Percentiles rank a stretch among this genome's conserved stretches.
These are phyloP conservation scores for Septoria petroselini DNA, from an alignment of 2,329 filamentous ascomycete species.

Conservation along the genomic window DNA sequence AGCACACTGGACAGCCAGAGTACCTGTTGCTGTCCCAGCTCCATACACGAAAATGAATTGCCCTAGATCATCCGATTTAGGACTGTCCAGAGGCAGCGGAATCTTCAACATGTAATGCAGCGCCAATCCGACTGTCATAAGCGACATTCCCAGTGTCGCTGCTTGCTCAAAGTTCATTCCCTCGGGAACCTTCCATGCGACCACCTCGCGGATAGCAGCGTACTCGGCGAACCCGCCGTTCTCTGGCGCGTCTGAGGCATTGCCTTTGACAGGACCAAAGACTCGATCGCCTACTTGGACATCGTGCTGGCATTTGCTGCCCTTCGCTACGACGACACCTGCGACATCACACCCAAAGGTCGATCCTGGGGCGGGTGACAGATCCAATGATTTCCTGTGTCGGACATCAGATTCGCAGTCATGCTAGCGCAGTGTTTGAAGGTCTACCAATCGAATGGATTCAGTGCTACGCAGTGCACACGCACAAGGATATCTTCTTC, in stretches of 20 bases:
- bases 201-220: conserved; percentile 17
- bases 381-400: conserved; percentile 24
- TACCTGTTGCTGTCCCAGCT: conserved; percentile 21
- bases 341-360: conserved; percentile 25
- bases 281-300: conserved; percentile 23
- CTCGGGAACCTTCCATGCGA: conserved; percentile 19
- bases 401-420: background rate
- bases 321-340: conserved; percentile 20
- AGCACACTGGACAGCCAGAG: conserved; percentile 22
- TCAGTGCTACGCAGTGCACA: conserved; percentile 22
- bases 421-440: background rate
- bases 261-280: conserved; percentile 22
- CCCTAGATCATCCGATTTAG: background rate
- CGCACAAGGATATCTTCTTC: conserved; percentile 22
- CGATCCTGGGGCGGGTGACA: conserved; percentile 23
- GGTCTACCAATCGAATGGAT: conserved; percentile 24
- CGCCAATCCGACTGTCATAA: conserved; percentile 24
- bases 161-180: conserved; percentile 21
- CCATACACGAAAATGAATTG: conserved; percentile 22
- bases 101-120: conserved; percentile 22
- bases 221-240: conserved; percentile 25
- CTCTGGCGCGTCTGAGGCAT: conserved; percentile 17
- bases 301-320: conserved; percentile 14
- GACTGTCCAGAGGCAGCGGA: conserved; percentile 12
- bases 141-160: conserved; percentile 19